phyloP scores from a whole-genome alignment of 1,284 basidiomycete genomes.

The Gomphus bonarii region DNA sequence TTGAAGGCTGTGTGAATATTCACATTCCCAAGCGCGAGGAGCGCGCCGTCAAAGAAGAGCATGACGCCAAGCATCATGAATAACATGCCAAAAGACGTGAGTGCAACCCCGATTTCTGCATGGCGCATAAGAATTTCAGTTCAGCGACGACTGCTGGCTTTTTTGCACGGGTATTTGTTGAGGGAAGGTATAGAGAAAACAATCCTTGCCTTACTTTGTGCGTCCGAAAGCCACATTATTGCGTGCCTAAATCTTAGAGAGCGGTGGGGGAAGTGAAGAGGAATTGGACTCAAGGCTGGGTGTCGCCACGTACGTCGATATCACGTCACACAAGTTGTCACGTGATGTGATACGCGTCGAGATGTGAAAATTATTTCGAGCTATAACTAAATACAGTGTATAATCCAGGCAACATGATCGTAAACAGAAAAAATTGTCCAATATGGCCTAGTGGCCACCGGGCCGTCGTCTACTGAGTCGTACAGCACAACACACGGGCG shows the following conservation, averaged over 20 bases:
- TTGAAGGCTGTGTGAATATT: no score
- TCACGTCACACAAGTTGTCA: constrained; percentile 12
- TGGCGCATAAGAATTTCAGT: not conserved
- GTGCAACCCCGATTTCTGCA: constrained; percentile 88
- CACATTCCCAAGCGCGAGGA: constrained; percentile 94
- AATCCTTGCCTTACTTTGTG: constrained; percentile 39
- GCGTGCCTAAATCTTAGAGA: no score
- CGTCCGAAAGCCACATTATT: constrained; percentile 61
- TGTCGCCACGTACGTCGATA: no score
- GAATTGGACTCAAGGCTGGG: no score
- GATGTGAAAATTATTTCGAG: not conserved
- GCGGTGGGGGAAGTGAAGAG: no score
- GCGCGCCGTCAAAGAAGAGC: constrained; percentile 95
- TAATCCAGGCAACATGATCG: not conserved
- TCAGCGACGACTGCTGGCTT: not conserved
- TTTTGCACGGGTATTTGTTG: not conserved
- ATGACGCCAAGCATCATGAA: constrained; percentile 96
- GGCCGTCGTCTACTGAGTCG: not conserved
- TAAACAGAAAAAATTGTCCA: not conserved
- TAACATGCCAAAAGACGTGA: constrained; percentile 93
- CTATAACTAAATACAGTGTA: not conserved
- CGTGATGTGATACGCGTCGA: constrained; percentile 12
- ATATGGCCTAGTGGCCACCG: not conserved
- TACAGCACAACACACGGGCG: not conserved
- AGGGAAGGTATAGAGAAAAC: not conserved